These are phyloP conservation scores for Fistulinella staudtii DNA, from an alignment of 1,284 basidiomycete species.

Conservation along the genomic window DNA sequence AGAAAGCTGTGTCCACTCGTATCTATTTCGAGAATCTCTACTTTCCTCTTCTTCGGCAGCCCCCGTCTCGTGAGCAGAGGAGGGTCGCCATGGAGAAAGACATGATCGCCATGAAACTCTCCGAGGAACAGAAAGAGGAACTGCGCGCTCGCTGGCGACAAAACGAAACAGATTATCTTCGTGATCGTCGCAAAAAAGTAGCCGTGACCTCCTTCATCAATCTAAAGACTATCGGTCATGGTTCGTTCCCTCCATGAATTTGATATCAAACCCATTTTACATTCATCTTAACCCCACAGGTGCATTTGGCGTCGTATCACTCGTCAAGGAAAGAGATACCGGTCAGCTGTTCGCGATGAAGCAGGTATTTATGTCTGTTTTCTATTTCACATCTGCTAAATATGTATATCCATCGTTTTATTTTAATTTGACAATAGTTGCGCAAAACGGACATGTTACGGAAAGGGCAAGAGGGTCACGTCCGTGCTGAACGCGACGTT, in stretches of 20 bases:
- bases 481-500: constrained; percentile 86
- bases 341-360: constrained; percentile 95
- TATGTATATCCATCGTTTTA: constrained; percentile 23
- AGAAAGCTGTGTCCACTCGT: constrained; percentile 88
- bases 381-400: constrained; percentile 29
- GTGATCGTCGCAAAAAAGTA: constrained; percentile 79
- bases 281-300: constrained; percentile 45
- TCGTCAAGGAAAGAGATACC: constrained; percentile 79
- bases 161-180: constrained; percentile 87
- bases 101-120: constrained; percentile 71
- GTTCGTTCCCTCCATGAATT: constrained; percentile 43
- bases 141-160: constrained; percentile 76
- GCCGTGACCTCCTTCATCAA: constrained; percentile 84
- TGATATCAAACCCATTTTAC: constrained; percentile 20
- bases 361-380: constrained; percentile 54
- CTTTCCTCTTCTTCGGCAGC: constrained; percentile 82
- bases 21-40: constrained; percentile 98
- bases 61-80: constrained; percentile 81
- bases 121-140: constrained; percentile 65
- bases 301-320: constrained; percentile 94
- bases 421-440: constrained; percentile 49
- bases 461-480: constrained; percentile 97
- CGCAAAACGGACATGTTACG: constrained; percentile 96
- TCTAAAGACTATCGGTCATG: constrained; percentile 94
- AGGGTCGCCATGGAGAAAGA: constrained; percentile 84